These are phyloP conservation scores for Piper longum DNA, from an alignment of 164 flowering plant species.

Conservation along the genomic window DNA sequence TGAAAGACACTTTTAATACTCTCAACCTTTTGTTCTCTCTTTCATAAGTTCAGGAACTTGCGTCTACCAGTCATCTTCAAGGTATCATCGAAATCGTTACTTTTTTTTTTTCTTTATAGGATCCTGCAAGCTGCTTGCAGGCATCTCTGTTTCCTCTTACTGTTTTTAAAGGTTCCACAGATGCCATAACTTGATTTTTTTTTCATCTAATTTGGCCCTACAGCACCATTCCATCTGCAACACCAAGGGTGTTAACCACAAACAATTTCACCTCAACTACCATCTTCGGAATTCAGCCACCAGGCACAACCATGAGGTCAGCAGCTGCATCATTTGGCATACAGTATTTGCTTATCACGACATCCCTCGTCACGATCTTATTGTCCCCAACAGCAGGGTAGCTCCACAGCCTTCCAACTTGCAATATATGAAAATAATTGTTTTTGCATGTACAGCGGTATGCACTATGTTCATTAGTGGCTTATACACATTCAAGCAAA, in stretches of 20 bases:
- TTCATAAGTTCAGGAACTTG: constrained; percentile 60
- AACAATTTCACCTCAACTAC: constrained; percentile 19
- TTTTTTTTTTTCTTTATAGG: background rate
- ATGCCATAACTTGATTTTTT: background rate
- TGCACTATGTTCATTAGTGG: background rate
- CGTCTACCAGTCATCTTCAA: constrained; percentile 27
- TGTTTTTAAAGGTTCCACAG: background rate
- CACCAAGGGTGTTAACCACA: constrained; percentile 26
- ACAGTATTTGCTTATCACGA: constrained; percentile 15
- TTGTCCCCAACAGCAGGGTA: background rate
- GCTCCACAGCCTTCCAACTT: background rate
- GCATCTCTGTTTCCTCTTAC: background rate
- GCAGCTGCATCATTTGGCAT: constrained; percentile 17
- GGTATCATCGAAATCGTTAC: background rate
- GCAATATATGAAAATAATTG: background rate
- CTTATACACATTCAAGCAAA: too few relatives aligned
- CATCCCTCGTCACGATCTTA: constrained; percentile 1
- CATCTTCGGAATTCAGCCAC: constrained; percentile 32
- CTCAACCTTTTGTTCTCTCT: background rate
- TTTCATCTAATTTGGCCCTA: background rate
- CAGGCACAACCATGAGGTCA: constrained; percentile 21
- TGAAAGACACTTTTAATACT: too few relatives aligned
- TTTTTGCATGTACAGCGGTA: background rate
- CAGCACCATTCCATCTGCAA: constrained; percentile 13
- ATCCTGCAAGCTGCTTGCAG: background rate